Evolutionary conservation across 148 eudicot species (phyloP).

Genomic region (Camellia sinensis): DNA sequence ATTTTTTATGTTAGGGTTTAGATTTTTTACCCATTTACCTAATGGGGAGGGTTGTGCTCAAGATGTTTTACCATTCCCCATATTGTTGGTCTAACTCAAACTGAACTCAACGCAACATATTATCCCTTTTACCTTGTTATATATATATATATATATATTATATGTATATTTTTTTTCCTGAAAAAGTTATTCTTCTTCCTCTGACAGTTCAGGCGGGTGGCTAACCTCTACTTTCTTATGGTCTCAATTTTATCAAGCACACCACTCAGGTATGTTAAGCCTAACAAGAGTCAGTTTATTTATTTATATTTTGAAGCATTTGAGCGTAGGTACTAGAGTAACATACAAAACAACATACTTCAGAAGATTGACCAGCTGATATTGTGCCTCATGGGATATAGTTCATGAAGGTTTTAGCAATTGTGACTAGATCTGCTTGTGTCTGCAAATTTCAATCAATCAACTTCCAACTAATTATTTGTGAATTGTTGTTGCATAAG

Average conservation of each 20-base stretch:
- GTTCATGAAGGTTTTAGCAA: neutral
- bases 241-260: conserved; percentile 80
- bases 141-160: neutral
- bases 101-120: neutral
- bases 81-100: conserved; percentile 6
- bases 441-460: no score
- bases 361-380: neutral
- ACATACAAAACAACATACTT: neutral
- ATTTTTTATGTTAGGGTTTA: no score
- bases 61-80: neutral
- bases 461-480: neutral
- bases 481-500: neutral
- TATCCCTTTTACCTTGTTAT: neutral
- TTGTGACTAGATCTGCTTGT: neutral
- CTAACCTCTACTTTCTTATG: conserved; percentile 77
- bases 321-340: neutral
- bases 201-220: conserved; percentile 91
- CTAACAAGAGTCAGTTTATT: neutral
- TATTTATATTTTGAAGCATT: neutral
- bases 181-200: conserved; percentile 25
- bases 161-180: conserved; percentile 2
- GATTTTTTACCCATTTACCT: neutral
- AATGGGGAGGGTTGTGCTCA: neutral
- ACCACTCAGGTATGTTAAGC: conserved; percentile 58
- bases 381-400: neutral